Conservation (phyloP, 805 yeast species). For the Pichia sporocuriosa region DNA sequence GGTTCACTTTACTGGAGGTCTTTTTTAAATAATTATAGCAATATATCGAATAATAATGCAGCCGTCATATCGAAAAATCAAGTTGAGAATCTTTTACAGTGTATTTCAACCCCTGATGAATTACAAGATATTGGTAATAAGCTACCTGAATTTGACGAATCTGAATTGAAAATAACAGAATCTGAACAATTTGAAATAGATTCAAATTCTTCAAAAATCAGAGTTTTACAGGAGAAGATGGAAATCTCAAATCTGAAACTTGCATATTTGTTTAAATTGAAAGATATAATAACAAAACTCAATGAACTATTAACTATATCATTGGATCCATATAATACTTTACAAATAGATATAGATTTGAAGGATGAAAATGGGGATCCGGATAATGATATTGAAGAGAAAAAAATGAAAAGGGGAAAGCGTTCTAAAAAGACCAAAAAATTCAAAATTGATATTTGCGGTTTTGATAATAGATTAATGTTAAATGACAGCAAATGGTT, state of each 20-base stretch:
- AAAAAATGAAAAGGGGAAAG: conserved; percentile 15
- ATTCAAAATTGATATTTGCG: conserved; percentile 46
- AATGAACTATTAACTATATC: conserved; percentile 30
- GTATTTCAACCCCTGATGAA: conserved; percentile 14
- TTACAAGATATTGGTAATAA: conserved; percentile 29
- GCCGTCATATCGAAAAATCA: conserved; percentile 3
- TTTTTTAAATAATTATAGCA: conserved; percentile 18
- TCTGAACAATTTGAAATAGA: conserved; percentile 15
- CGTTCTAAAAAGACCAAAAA: conserved; percentile 20
- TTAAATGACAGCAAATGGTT: conserved; percentile 21
- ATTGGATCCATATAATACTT: conserved; percentile 3
- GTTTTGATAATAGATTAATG: conserved; percentile 34
- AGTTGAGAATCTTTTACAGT: conserved; percentile 11
- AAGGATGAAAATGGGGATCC: conserved; percentile 6
- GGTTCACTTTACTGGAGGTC: conserved; percentile 43
- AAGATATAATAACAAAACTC: conserved; percentile 32
- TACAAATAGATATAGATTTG: neutral
- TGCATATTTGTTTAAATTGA: conserved; percentile 26
- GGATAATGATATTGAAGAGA: neutral
- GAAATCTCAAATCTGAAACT: conserved; percentile 13
- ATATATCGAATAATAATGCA: neutral
- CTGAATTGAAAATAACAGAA: conserved; percentile 6
- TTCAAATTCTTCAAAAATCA: conserved; percentile 18
- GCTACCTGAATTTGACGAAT: conserved; percentile 37
- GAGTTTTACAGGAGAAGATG: conserved; percentile 14